A percentile compares a stretch with the other conserved stretches of the same genome.
phyloP scores from a whole-genome alignment of 129 eudicot genomes.

The Pittosporum tobira region DNA sequence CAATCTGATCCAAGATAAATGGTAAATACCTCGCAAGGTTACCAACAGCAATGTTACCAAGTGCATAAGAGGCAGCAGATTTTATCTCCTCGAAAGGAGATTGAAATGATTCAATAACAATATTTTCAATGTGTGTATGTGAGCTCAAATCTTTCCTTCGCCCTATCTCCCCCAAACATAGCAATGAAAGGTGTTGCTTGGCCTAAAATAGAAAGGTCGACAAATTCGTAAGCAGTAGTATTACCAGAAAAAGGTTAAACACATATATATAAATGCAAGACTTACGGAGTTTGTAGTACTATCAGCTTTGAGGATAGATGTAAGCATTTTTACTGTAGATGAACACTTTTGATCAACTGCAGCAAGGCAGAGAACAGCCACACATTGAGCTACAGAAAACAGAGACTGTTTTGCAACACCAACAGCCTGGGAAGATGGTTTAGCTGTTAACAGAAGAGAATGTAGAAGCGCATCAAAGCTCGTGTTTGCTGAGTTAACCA shows the following conservation, averaged over 20 bases:
- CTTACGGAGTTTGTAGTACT: conserved; percentile 63
- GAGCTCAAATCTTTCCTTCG: conserved; percentile 91
- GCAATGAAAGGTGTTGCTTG: conserved; percentile 83
- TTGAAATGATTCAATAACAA: conserved; percentile 88
- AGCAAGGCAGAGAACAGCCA: conserved; percentile 99
- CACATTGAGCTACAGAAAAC: conserved; percentile 92
- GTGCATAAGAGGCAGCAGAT: conserved; percentile 99
- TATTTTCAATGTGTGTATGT: conserved; percentile 84
- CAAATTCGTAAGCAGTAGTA: no score
- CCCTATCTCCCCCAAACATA: conserved; percentile 97
- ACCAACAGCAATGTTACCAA: conserved; percentile 97
- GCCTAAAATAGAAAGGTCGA: no score
- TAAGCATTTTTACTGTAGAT: conserved; percentile 87
- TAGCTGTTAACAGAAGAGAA: conserved; percentile 86
- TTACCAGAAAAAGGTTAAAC: no score
- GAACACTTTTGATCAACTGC: conserved; percentile 86
- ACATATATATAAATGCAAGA: no score
- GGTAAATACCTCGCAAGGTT: conserved; percentile 86
- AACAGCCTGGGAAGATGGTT: conserved; percentile 72
- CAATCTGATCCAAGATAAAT: conserved; percentile 91
- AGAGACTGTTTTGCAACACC: conserved; percentile 95
- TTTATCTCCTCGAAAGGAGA: conserved; percentile 98
- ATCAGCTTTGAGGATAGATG: conserved; percentile 72
- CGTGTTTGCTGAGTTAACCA: conserved; percentile 90
- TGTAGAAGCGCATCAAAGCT: conserved; percentile 79